phyloP scores from a whole-genome alignment of 805 yeast genomes.

The Saturnispora diversa region DNA sequence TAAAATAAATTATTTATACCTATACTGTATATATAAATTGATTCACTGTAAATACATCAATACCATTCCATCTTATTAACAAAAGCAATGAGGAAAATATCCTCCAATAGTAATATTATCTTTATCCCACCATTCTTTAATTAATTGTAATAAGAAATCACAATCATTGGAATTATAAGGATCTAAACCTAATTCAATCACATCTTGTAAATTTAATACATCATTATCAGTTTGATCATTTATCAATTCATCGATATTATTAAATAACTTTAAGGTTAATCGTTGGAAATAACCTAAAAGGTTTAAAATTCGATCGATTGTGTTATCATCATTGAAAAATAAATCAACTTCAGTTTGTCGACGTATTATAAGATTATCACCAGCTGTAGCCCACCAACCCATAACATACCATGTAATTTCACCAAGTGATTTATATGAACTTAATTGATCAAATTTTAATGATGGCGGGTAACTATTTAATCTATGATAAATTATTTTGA shows the following conservation, averaged over 20 bases:
- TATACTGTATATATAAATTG: not conserved
- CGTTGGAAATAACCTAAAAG: constrained; percentile 47
- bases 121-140: constrained; percentile 40
- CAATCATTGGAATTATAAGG: constrained; percentile 42
- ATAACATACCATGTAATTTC: constrained; percentile 46
- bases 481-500: constrained; percentile 24
- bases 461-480: constrained; percentile 7
- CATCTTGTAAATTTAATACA: constrained; percentile 30
- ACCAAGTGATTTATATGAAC: constrained; percentile 14
- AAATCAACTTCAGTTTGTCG: constrained; percentile 31
- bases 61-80: constrained; percentile 18
- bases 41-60: not conserved
- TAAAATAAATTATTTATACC: not conserved
- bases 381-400: constrained; percentile 91
- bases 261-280: constrained; percentile 37
- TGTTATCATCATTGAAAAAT: constrained; percentile 21
- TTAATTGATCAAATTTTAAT: constrained; percentile 12
- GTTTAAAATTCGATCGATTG: constrained; percentile 22
- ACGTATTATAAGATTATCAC: constrained; percentile 43
- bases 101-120: constrained; percentile 38
- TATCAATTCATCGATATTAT: constrained; percentile 32
- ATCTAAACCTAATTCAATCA: constrained; percentile 52
- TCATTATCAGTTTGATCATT: constrained; percentile 20
- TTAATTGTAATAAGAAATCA: constrained; percentile 36
- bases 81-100: constrained; percentile 29